A percentile compares a stretch with the other conserved stretches of the same genome.
Evolutionary conservation across 1,284 basidiomycete genomes (phyloP).

Genomic region (Moniliophthora roreri): DNA sequence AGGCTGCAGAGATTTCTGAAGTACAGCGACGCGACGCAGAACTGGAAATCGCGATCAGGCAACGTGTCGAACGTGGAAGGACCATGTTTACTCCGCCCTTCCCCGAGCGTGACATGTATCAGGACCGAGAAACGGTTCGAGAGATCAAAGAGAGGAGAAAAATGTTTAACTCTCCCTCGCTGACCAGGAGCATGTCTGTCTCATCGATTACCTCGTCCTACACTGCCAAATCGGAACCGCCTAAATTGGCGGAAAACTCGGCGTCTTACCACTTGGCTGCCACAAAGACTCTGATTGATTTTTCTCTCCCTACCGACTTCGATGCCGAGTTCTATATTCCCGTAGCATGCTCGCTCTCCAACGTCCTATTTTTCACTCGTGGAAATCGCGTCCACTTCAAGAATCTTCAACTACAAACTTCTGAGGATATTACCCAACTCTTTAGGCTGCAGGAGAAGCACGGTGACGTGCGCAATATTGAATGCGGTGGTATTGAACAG

Average conservation of each 20-base stretch:
- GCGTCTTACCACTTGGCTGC: constrained; percentile 36
- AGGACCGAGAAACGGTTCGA: too few relatives aligned
- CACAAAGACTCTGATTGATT: constrained; percentile 41
- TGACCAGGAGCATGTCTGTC: constrained; percentile 36
- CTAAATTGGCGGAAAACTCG: constrained; percentile 31
- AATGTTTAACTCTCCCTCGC: constrained; percentile 14
- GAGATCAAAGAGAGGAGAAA: background rate
- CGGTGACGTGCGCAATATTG: constrained; percentile 43
- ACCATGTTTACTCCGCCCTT: too few relatives aligned
- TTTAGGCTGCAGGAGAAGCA: constrained; percentile 46
- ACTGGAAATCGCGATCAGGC: background rate
- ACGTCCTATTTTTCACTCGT: constrained; percentile 48
- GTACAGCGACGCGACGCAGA: constrained; percentile 1
- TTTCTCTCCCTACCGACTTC: constrained; percentile 24
- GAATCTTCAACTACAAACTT: constrained; percentile 33
- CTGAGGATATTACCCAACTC: constrained; percentile 48
- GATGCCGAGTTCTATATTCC: constrained; percentile 21
- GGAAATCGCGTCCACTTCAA: constrained; percentile 54
- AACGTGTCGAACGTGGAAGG: background rate
- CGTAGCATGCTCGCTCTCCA: constrained; percentile 42
- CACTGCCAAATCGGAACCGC: constrained; percentile 18
- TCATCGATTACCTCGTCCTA: constrained; percentile 28
- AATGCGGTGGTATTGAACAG: constrained; percentile 37
- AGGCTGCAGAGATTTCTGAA: background rate
- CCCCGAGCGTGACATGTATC: too few relatives aligned